A percentile compares a stretch with the other conserved stretches of the same genome.
phyloP scores from a whole-genome alignment of 2,329 filamentous ascomycete genomes.

The Penicillium sp. region DNA sequence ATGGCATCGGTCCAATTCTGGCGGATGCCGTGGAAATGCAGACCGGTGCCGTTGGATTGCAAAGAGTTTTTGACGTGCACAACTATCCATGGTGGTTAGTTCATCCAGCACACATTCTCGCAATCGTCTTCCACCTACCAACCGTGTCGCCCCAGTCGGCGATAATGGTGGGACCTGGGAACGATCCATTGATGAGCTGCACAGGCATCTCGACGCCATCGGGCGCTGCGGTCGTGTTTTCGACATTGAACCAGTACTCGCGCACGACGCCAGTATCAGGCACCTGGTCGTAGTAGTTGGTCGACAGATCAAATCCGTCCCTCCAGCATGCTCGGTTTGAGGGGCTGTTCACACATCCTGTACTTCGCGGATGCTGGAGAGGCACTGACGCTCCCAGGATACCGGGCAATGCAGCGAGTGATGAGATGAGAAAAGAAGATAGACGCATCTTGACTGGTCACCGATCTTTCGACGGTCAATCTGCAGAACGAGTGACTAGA shows the following conservation, averaged over 20 bases:
- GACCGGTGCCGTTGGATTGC: constrained; percentile 9
- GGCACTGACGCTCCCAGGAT: not conserved
- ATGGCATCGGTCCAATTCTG: constrained; percentile 26
- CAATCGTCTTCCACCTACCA: constrained; percentile 21
- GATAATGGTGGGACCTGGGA: constrained; percentile 64
- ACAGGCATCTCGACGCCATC: constrained; percentile 38
- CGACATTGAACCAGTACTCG: constrained; percentile 46
- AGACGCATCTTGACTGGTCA: constrained; percentile 1
- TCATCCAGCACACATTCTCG: constrained; percentile 10
- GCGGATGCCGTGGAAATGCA: constrained; percentile 30
- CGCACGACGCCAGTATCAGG: constrained; percentile 36
- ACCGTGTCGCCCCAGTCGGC: constrained; percentile 59
- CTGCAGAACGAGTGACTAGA: not conserved
- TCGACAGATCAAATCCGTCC: constrained; percentile 6
- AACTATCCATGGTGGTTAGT: constrained; percentile 34
- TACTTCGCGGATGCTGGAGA: constrained; percentile 1
- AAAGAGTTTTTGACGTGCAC: constrained; percentile 52
- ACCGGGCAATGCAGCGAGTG: not conserved
- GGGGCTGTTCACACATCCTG: constrained; percentile 6
- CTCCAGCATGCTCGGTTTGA: constrained; percentile 8
- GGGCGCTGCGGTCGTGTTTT: constrained; percentile 39
- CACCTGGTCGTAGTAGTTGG: constrained; percentile 10
- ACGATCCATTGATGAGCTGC: constrained; percentile 61
- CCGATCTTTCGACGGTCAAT: not conserved
- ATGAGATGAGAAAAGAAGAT: not conserved